Percentiles rank a stretch among this genome's conserved stretches.
phyloP scores from a whole-genome alignment of 441 rosid species.

The Melastoma candidum region DNA sequence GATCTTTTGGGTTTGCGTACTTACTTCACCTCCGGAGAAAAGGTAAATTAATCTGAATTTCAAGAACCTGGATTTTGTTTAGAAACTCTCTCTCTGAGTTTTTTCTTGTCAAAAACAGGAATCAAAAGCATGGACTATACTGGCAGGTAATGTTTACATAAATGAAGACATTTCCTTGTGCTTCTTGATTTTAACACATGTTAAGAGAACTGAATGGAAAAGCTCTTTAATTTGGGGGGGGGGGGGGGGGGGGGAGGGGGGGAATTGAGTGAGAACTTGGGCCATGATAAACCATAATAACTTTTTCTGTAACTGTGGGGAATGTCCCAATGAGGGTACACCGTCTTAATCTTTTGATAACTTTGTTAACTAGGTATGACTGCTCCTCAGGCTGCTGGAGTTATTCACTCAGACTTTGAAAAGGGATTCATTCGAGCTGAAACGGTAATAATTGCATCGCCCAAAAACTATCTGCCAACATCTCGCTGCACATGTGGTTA shows the following conservation, averaged over 20 bases:
- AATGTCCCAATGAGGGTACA: not conserved
- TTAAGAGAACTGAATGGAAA: too few species aligned
- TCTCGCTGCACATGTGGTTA: too few species aligned
- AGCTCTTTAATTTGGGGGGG: too few species aligned
- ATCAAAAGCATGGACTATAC: constrained; percentile 95
- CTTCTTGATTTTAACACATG: too few species aligned
- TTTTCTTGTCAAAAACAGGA: constrained; percentile 42
- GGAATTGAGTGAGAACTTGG: too few species aligned
- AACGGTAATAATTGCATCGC: constrained; percentile 43
- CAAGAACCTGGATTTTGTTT: constrained; percentile 1
- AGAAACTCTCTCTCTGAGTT: constrained; percentile 9
- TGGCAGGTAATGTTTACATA: constrained; percentile 46
- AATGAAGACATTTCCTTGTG: too few species aligned
- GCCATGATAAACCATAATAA: too few species aligned
- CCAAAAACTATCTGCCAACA: not conserved
- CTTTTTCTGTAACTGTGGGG: too few species aligned
- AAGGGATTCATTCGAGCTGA: constrained; percentile 99
- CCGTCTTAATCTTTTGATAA: not conserved
- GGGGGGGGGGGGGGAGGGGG: too few species aligned
- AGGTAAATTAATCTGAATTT: constrained; percentile 40
- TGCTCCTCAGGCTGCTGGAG: constrained; percentile 96
- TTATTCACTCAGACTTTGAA: constrained; percentile 94
- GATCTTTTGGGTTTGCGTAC: constrained; percentile 42
- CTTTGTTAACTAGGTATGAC: constrained; percentile 68
- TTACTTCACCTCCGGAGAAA: constrained; percentile 68